Evolutionary conservation across 768 basidiomycete genomes (phyloP), one percentile per base, ranked within the genome.

Genomic region (Amanita pseudoporphyria): DNA sequence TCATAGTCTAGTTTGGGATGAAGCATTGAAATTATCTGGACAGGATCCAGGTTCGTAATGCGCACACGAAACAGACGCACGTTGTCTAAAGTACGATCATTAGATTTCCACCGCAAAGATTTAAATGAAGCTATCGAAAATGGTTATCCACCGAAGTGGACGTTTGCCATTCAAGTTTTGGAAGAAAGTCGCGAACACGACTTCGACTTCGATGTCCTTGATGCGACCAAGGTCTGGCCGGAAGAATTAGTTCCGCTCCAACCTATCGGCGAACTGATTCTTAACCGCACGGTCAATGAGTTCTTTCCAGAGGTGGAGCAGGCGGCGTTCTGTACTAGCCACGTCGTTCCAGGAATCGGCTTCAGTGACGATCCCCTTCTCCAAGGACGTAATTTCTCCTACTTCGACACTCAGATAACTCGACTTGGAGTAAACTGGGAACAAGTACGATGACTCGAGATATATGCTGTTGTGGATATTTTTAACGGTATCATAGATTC

Each of bases 251-350:
- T 92, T 0, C 89, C 91, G 0, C 69, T 93, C 12, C 71, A 84
- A 56, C 70, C 77, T 54, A 82, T 94, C 43, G 91, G 90, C 31
- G 84, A 85, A 62, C 65, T 94, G 57, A 75, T 80, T 2, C 62
- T 87, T 30, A 70, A 85, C 56, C 70, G 77, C 19, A 71, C 65
- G 0, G 80, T 82, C 21, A 77, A 84, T 46, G 85, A 88, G 57
- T 93, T 77, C 68, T 93, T 93, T 67, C 67, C 88, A 9, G 89
- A 94, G 67, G 81, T 80, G 5, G 92, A 95, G 65, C 90, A 92
- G 64, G 83, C 83, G 46, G 91, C 90, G 0, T 94, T 91, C 64
- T 94, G 87, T 64, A 94, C 89, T 1, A 68, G 67, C 24, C 81
- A 83, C 43, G 68, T 83, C 24, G 80, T 83, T 6, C 82, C 80